Conservation (phyloP, 78 protist genomes). For the Salpingoeca rosetta region DNA sequence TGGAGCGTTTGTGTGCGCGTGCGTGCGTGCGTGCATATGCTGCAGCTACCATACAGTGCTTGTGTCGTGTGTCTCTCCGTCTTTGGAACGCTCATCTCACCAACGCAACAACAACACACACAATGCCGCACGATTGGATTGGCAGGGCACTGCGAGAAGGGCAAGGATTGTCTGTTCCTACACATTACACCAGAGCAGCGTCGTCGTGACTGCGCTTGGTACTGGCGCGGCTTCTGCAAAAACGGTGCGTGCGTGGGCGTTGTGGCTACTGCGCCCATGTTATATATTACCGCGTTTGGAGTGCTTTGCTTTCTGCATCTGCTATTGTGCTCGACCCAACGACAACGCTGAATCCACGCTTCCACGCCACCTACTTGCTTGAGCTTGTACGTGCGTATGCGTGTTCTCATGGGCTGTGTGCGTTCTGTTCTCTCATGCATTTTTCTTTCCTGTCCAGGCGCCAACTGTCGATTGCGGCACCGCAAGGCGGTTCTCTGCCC, state of each 20-base stretch:
- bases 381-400: neutral
- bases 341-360: neutral
- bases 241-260: conserved; percentile 56
- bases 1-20: too few relatives aligned
- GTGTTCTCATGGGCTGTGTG: neutral
- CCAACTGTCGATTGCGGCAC: conserved; percentile 65
- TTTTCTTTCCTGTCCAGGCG: conserved; percentile 28
- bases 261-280: too few relatives aligned
- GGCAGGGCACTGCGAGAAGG: conserved; percentile 59
- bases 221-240: conserved; percentile 78
- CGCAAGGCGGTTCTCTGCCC: conserved; percentile 43
- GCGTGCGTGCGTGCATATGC: too few relatives aligned
- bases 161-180: conserved; percentile 54
- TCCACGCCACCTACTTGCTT: neutral
- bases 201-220: conserved; percentile 80
- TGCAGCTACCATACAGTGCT: neutral
- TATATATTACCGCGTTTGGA: neutral
- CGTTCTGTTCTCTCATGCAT: neutral
- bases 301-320: neutral
- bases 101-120: too few relatives aligned
- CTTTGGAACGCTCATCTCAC: neutral
- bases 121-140: too few relatives aligned
- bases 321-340: neutral
- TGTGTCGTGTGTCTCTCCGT: neutral
- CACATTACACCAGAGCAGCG: conserved; percentile 73